phyloP scores from a whole-genome alignment of 2,329 filamentous ascomycete species.

The Fusarium heterosporum region DNA sequence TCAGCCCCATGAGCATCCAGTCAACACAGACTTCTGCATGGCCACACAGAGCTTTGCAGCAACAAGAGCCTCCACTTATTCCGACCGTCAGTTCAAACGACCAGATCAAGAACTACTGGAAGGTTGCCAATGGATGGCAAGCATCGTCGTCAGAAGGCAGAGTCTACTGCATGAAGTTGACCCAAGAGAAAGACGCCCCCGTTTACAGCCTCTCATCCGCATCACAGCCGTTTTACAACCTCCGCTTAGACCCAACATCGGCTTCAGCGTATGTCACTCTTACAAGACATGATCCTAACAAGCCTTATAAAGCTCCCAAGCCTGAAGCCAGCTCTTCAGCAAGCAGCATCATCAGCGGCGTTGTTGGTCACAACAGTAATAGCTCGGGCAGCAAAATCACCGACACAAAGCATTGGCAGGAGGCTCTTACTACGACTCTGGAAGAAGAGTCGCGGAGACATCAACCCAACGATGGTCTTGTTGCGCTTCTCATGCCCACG shows the following conservation, averaged over 20 bases:
- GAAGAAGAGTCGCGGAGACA: constrained; percentile 66
- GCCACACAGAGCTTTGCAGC: constrained; percentile 50
- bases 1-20: constrained; percentile 39
- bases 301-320: constrained; percentile 62
- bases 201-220: constrained; percentile 73
- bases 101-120: constrained; percentile 74
- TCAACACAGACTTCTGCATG: constrained; percentile 25
- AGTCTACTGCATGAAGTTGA: constrained; percentile 69
- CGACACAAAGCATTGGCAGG: constrained; percentile 65
- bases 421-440: constrained; percentile 68
- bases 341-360: constrained; percentile 50
- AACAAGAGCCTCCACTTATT: constrained; percentile 56
- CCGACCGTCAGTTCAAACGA: constrained; percentile 68
- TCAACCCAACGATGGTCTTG: constrained; percentile 70
- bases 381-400: constrained; percentile 46
- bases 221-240: constrained; percentile 73
- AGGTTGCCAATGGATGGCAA: constrained; percentile 76
- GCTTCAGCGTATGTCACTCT: constrained; percentile 71
- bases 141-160: constrained; percentile 69
- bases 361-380: constrained; percentile 46
- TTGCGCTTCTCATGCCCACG: constrained; percentile 76
- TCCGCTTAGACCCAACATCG: constrained; percentile 73
- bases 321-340: constrained; percentile 41
- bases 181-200: constrained; percentile 68
- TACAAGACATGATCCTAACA: constrained; percentile 70